Evolutionary conservation across 2,329 filamentous ascomycete genomes (phyloP), one percentile per base, ranked within the genome.

Genomic region (Huntiella decipiens): DNA sequence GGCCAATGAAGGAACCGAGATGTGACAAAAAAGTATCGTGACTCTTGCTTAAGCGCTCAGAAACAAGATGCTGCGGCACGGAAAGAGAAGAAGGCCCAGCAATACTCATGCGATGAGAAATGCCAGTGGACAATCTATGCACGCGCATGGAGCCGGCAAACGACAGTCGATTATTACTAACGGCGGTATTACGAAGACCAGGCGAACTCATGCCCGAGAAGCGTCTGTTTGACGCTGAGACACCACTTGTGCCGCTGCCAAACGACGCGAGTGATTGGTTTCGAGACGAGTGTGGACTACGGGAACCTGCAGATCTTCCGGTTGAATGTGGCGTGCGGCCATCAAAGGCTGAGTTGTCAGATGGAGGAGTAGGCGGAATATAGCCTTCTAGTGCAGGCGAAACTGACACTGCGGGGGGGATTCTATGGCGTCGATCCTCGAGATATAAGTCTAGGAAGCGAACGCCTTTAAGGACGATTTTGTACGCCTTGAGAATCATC

Each of bases 401-500:
- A 32, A 38, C 15, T 19, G 46, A 37, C 19, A 47, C 19, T 32
- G 19, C 31, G n/a, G 45, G 33, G n/a, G 46, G 46, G 28, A 48
- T 33, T 10, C 44, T 33, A 13, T 46, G 35, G 34, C 47, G 47
- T 10, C 67, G 61, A 54, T 79, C 73, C 12, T 76, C 81, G 34
- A 82, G 79, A 64, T 91, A 78, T 2, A 88, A 71, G 54, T 98
- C 91, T 37, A 94, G 70, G 56, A 98, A 96, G 38, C 80, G 73
- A 19, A 95, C 85, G 11, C 83, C 86, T 55, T 88, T 79, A 41
- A 79, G 88, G n/a, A 94, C 82, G 44, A 96, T 86, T 57, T 82
- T 86, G 66, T 94, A 96, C 0, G 87, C 87, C 60, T 87, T 91
- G 45, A 93, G 65, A 17, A 96, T 82, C 74, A 96, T 85, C 58